These are phyloP conservation scores for Mesotaenium endlicherianum DNA, from an alignment of 139 green algal species.

Conservation along the genomic window DNA sequence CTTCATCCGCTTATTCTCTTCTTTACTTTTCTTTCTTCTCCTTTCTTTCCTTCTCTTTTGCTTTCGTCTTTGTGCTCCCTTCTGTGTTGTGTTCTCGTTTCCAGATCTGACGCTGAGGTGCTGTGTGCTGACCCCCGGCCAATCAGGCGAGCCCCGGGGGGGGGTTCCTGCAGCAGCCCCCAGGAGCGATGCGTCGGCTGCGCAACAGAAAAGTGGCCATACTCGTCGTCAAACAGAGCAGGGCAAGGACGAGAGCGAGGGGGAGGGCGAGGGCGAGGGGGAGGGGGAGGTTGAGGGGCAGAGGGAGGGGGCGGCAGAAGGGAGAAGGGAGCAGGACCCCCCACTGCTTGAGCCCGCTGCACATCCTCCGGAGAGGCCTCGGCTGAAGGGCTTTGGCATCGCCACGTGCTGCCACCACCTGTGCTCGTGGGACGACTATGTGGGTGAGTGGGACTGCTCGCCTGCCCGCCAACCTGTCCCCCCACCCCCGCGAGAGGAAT, in stretches of 20 bases:
- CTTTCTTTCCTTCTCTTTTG: neutral
- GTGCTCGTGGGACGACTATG: conserved; percentile 5
- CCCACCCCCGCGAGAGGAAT: too few relatives aligned
- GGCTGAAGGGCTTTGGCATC: conserved; percentile 11
- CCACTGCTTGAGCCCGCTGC: too few relatives aligned
- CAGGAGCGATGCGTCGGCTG: neutral
- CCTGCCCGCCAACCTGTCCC: too few relatives aligned
- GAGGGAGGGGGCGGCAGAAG: too few relatives aligned
- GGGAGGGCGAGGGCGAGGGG: neutral
- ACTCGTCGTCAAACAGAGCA: neutral
- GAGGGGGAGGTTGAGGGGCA: neutral
- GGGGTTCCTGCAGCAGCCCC: neutral
- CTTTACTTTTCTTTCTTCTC: neutral
- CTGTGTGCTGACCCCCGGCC: conserved; percentile 5
- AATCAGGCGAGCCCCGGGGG: neutral
- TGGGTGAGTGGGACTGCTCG: conserved; percentile 28
- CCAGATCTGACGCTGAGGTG: conserved; percentile 18
- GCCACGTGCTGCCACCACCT: conserved; percentile 39
- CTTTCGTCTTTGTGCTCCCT: too few relatives aligned
- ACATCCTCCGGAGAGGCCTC: neutral
- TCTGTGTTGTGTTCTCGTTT: too few relatives aligned
- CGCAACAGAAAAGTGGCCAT: neutral
- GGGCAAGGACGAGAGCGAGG: neutral
- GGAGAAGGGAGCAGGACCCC: too few relatives aligned
- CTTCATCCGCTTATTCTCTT: too few relatives aligned